Base-by-base conservation (phyloP, 495 filamentous ascomycete genomes). In the Aspergillus panamensis region DNA sequence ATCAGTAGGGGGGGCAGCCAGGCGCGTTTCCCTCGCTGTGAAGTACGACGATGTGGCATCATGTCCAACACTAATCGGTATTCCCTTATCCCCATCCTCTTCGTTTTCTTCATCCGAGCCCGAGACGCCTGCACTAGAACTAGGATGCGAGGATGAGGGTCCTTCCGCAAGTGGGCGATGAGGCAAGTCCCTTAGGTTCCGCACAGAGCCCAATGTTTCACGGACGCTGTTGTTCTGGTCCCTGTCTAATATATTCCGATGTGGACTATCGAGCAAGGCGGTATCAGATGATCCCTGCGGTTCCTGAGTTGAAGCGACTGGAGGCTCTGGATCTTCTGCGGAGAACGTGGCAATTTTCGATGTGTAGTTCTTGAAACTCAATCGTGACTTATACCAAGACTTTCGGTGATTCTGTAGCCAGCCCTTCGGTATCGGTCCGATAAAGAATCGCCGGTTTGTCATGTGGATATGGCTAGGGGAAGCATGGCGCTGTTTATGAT, bases 371-470 rank as follows among this genome's bases (percentile, higher is more conserved):
- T 63, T 76, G 43, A 82, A 70, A 42, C 69, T 75, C 1, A 87
- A 58, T 37, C 83, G 73, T 48, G 75, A 72, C 59, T 69, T 77
- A 65, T 85, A 87, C 85, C 85, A 87, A 13, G 80, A 75, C 50
- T 84, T 83, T 45, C 82, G 79, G 67, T 87, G 82, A 53, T 77
- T 81, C 51, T 85, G 84, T 48, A 87, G 73, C 85, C 85, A 88
- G 51, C 84, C 85, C 60, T 83, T 80, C 5, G 85, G 85, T 35
- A 88, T 84, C 19, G 85, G 85, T 8, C 85, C 85, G 60, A 88
- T 86, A 68, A 88, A 88, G 65, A 79, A 82, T 33, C 85, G 78
- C 25, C 83, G 74, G 40, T 77, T 81, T 8, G 85, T 88, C 59
- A 85, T 70, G 65, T 87, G 77, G 30, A 88, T 65, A 62, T 88